Evolutionary conservation across 176 grass and related monocot species (phyloP).

Genomic region (Typha latifolia): DNA sequence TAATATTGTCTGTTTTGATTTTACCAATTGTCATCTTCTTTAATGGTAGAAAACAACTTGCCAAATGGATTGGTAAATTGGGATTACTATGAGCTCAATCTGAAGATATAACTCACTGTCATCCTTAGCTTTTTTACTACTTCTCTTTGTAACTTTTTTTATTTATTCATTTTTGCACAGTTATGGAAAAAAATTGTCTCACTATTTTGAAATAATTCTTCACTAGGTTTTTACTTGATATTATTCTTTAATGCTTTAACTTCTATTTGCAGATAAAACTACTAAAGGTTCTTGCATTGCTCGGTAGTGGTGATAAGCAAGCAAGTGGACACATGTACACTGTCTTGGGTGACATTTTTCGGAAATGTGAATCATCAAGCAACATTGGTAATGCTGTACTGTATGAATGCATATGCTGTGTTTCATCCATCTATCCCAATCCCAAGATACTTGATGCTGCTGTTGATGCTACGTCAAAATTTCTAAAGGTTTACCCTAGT

Average conservation of each 20-base stretch:
- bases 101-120: too few species aligned
- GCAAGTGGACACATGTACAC: conserved; percentile 84
- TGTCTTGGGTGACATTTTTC: conserved; percentile 83
- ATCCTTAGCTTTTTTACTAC: too few species aligned
- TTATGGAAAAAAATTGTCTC: too few species aligned
- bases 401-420: conserved; percentile 93
- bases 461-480: conserved; percentile 93
- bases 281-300: conserved; percentile 88
- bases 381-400: conserved; percentile 99
- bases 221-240: not conserved
- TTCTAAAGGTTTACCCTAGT: conserved; percentile 66
- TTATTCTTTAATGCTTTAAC: not conserved
- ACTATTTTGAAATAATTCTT: too few species aligned
- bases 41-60: too few species aligned
- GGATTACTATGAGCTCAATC: too few species aligned
- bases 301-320: conserved; percentile 90
- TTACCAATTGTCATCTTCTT: too few species aligned
- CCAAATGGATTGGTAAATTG: too few species aligned
- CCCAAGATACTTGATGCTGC: conserved; percentile 83
- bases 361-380: conserved; percentile 84
- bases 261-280: conserved; percentile 75
- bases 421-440: conserved; percentile 94
- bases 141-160: too few species aligned
- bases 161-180: too few species aligned
- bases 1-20: too few species aligned